Base-by-base conservation (phyloP, 306 rosid species). In the Psophocarpus tetragonolobus region DNA sequence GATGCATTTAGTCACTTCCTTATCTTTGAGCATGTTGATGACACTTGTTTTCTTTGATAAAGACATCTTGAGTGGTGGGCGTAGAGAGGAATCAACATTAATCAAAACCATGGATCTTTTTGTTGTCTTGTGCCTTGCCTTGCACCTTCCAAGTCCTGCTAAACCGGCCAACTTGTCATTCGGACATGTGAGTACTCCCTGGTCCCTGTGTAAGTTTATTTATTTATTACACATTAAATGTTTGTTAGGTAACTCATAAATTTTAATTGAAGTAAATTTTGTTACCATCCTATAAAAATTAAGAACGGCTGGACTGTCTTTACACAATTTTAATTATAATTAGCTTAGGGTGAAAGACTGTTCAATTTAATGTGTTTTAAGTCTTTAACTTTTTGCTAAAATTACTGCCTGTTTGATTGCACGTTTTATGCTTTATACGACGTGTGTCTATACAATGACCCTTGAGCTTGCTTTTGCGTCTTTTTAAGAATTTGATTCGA, bases 21-120 rank as follows among this genome's bases (percentile, higher is more conserved):
- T 82, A 78, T 85, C 86, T 80, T 23, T 4, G 47, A 79, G 79
- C 66, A 64, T 18, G 72, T 61, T 68, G 81, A 23, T 61, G 35
- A 51, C 41, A 61, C 73, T 38, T 65, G 69, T 39, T 63, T 67
- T 67, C 15, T 42, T 47, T 80, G 84, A 78, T 54, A 29, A 81
- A 77, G 75, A 58, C 51, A 68, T 38, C 24, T 67, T 8, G 36
- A 73, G 47, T 26, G 80, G 81, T 64, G 70, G 72, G 80, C 68
- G 29, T 44, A 73, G 67, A 73, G 67, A 30, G 78, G 45, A 76
- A 77, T 63, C 68, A n/a, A 36, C 13, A 4, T 18, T 26, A 48
- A 63, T 35, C 23, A 81, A 78, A 77, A 77, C 79, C 39, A 1
- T 80, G 81, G 61, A 66, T 73, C 63, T 32, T 24, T 26, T 72